phyloP scores from a whole-genome alignment of 306 rosid genomes.

The Acacia confusa region DNA sequence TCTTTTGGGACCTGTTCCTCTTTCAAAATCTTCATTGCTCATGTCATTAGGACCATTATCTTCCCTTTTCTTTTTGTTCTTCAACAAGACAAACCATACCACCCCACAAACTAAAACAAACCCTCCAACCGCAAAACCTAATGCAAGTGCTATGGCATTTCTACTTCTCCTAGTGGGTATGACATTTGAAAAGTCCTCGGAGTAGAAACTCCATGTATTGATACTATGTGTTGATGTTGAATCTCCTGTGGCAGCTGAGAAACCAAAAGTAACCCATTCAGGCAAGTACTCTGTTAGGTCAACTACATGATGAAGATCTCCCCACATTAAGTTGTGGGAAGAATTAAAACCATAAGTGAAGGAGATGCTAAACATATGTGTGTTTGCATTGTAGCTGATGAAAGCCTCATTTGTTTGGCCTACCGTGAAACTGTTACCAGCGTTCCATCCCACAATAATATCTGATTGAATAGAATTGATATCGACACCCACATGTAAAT shows the following conservation, averaged over 20 bases:
- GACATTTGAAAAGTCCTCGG: too few species aligned
- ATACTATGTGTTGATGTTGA: too few species aligned
- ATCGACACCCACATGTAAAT: slow-evolving; percentile 50
- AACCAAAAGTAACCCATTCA: background rate
- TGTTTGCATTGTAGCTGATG: background rate
- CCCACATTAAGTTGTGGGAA: background rate
- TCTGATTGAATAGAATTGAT: background rate
- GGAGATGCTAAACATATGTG: background rate
- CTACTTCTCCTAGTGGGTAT: too few species aligned
- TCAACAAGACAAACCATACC: background rate
- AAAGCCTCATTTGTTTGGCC: background rate
- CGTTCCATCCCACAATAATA: background rate
- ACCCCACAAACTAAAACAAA: background rate
- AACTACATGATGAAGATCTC: background rate
- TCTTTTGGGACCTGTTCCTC: too few species aligned
- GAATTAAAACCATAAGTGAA: background rate
- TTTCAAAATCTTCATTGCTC: too few species aligned
- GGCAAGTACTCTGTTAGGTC: background rate
- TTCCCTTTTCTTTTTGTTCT: background rate
- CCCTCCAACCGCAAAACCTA: background rate
- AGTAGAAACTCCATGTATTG: too few species aligned
- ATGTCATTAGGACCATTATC: too few species aligned
- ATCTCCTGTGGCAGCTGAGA: background rate
- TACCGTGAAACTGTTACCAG: background rate
- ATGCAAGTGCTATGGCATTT: background rate